phyloP scores from a whole-genome alignment of 2,329 filamentous ascomycete genomes.

The Epichloe festucae region DNA sequence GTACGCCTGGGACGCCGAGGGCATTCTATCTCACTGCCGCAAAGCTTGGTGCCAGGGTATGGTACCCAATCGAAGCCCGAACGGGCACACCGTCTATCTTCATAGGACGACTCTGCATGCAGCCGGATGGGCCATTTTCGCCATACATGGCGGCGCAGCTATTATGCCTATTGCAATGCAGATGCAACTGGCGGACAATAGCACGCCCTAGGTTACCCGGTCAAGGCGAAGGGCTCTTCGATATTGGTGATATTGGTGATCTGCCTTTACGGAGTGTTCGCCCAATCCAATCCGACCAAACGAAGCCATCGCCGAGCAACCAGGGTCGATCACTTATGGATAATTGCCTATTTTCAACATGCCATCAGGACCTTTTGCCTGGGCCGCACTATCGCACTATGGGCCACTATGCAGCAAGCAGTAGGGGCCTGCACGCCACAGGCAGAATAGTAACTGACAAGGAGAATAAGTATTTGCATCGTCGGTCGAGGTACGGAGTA shows the following conservation, averaged over 20 bases:
- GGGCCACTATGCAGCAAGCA: background rate
- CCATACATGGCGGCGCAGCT: constrained; percentile 32
- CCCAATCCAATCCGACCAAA: background rate
- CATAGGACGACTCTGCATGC: constrained; percentile 21
- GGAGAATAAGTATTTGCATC: background rate
- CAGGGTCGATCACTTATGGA: background rate
- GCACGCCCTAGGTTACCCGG: background rate
- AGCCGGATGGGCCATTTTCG: constrained; percentile 18
- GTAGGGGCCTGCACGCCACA: constrained; percentile 1
- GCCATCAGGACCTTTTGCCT: background rate
- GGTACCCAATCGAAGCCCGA: constrained; percentile 23
- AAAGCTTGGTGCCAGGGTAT: constrained; percentile 12
- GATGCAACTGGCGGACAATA: constrained; percentile 6
- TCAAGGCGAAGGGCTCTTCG: background rate
- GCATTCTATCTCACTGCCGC: background rate
- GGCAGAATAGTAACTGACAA: background rate
- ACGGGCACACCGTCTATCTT: constrained; percentile 11
- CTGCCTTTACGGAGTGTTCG: background rate
- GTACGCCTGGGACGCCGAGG: background rate
- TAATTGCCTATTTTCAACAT: background rate
- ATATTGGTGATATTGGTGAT: background rate
- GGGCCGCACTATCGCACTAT: background rate
- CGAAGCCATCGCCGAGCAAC: background rate
- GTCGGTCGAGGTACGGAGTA: background rate
- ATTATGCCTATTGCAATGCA: constrained; percentile 6